These are phyloP conservation scores for Paramecium sexaurelia DNA, from an alignment of 73 alveolate genomes.

Conservation along the genomic window DNA sequence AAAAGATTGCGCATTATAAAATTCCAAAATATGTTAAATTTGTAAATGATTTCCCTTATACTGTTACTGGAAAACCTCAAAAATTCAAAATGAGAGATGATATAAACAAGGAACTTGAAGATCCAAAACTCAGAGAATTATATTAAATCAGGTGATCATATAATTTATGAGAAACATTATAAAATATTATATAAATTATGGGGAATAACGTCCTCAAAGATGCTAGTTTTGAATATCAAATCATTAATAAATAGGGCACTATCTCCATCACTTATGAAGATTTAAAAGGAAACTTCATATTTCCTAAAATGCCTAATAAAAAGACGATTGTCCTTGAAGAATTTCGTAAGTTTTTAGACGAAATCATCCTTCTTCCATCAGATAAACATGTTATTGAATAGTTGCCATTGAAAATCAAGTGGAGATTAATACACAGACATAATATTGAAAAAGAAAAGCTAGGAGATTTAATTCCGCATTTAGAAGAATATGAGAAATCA, in stretches of 20 bases:
- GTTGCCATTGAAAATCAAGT: conserved; percentile 9
- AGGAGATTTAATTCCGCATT: not conserved
- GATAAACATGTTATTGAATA: conserved; percentile 33
- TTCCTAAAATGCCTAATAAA: conserved; percentile 33
- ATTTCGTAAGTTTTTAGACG: conserved; percentile 5
- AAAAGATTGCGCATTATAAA: conserved; percentile 80
- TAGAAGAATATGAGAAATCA: not conserved
- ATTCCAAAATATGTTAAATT: conserved; percentile 75
- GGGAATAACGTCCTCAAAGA: not conserved
- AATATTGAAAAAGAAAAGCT: not conserved
- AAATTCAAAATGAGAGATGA: conserved; percentile 80
- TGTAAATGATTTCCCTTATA: conserved; percentile 77
- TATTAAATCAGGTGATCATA: conserved; percentile 55
- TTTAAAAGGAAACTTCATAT: conserved; percentile 14
- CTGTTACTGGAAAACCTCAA: conserved; percentile 88
- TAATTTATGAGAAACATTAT: too few relatives aligned
- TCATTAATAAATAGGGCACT: not conserved
- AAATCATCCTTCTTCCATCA: not conserved
- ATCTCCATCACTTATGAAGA: not conserved
- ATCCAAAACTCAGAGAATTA: conserved; percentile 36
- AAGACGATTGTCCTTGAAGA: not conserved
- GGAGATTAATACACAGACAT: conserved; percentile 42
- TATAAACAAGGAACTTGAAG: conserved; percentile 61
- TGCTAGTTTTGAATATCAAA: conserved; percentile 8
- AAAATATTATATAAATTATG: not conserved